These are phyloP conservation scores for Geotrichum histeridarum DNA, from an alignment of 1,139 yeast genomes.

Conservation along the genomic window DNA sequence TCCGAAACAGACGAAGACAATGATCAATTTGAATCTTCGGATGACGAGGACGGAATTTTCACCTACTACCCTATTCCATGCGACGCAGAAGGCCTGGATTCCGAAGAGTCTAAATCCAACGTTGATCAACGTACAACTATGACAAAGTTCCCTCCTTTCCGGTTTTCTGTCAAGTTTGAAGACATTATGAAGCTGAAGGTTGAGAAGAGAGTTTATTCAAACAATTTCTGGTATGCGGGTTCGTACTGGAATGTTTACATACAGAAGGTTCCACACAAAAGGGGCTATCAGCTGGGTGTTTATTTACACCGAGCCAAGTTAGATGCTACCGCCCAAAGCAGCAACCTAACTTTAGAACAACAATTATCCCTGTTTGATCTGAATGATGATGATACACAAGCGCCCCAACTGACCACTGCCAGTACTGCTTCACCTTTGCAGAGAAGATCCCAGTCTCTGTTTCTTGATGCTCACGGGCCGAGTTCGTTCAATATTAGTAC, in stretches of 20 bases:
- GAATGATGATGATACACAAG: constrained; percentile 1
- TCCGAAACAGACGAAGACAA: constrained; percentile 1
- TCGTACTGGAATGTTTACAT: constrained; percentile 53
- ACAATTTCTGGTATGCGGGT: constrained; percentile 54
- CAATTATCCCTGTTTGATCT: constrained; percentile 33
- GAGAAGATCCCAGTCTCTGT: constrained; percentile 7
- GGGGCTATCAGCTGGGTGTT: constrained; percentile 49
- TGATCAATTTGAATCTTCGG: constrained; percentile 7
- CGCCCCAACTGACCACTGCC: constrained; percentile 5
- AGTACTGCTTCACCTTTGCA: neutral
- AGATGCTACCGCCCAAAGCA: constrained; percentile 32
- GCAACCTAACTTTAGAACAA: constrained; percentile 38
- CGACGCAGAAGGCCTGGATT: constrained; percentile 23
- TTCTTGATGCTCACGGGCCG: constrained; percentile 1
- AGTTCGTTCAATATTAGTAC: constrained; percentile 1
- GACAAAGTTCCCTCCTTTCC: constrained; percentile 48
- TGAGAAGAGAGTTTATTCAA: constrained; percentile 47
- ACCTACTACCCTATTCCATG: constrained; percentile 26
- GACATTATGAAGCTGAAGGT: constrained; percentile 44
- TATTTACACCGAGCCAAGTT: constrained; percentile 45
- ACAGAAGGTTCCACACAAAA: constrained; percentile 43
- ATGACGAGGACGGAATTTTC: constrained; percentile 19
- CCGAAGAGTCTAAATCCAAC: neutral
- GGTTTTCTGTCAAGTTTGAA: constrained; percentile 49
- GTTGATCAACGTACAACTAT: neutral